A percentile compares a stretch with the other conserved stretches of the same genome.
phyloP scores from a whole-genome alignment of 2,329 filamentous ascomycete genomes.

The Drechslerella dactyloides region DNA sequence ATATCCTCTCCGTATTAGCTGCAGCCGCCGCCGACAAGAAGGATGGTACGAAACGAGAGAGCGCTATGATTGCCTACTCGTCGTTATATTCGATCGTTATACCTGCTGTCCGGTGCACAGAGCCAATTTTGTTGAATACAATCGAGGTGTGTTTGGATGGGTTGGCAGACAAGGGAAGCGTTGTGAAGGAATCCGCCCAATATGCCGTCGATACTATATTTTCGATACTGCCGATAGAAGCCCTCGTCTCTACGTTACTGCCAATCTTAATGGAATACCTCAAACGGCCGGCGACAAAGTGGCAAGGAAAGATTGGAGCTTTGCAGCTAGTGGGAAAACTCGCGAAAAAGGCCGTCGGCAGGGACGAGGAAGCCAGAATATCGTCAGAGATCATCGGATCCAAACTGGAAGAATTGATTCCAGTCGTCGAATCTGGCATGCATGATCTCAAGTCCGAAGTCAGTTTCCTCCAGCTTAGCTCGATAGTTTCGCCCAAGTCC shows the following conservation, averaged over 20 bases:
- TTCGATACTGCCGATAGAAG: conserved; percentile 77
- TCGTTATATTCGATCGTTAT: conserved; percentile 92
- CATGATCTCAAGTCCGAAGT: conserved; percentile 92
- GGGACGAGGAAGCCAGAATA: conserved; percentile 70
- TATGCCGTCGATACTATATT: conserved; percentile 93
- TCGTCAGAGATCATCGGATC: conserved; percentile 60
- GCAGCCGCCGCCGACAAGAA: conserved; percentile 87
- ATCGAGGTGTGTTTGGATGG: conserved; percentile 84
- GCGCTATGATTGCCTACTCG: conserved; percentile 91
- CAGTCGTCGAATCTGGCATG: conserved; percentile 90
- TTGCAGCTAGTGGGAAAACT: conserved; percentile 85
- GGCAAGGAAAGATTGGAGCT: conserved; percentile 92
- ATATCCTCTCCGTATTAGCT: conserved; percentile 58
- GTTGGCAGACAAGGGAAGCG: conserved; percentile 84
- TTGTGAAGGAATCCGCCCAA: conserved; percentile 88
- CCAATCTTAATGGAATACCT: conserved; percentile 78
- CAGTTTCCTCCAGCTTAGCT: conserved; percentile 56
- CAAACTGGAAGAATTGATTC: conserved; percentile 70
- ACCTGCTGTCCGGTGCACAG: conserved; percentile 60
- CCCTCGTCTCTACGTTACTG: conserved; percentile 80
- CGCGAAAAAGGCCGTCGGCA: conserved; percentile 78
- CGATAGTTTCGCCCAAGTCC: background rate
- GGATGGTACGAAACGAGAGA: conserved; percentile 80
- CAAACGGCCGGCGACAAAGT: conserved; percentile 84
- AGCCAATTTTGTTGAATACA: conserved; percentile 58